Conservation (phyloP, 352 stramenopile genomes). For the Globisporangium emineosum region DNA sequence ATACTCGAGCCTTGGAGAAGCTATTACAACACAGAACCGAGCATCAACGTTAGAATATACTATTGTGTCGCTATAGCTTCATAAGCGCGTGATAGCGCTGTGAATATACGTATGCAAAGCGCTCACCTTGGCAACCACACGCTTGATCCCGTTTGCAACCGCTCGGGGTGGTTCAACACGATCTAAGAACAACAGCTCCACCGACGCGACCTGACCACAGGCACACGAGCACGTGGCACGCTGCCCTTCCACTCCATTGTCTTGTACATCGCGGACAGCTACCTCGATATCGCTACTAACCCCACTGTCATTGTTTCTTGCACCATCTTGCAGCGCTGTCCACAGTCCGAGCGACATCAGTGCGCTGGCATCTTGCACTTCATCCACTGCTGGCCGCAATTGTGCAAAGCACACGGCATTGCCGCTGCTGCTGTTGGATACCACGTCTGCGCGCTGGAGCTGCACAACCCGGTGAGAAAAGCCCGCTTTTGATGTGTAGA, state of each 20-base stretch:
- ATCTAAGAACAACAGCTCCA: constrained; percentile 38
- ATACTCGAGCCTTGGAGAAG: constrained; percentile 40
- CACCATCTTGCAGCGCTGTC: constrained; percentile 19
- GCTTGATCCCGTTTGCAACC: constrained; percentile 37
- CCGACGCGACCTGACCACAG: constrained; percentile 20
- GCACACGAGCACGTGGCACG: constrained; percentile 26
- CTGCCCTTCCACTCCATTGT: not conserved
- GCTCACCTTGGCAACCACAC: constrained; percentile 22
- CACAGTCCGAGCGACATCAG: constrained; percentile 27
- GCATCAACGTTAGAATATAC: no score
- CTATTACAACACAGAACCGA: constrained; percentile 10
- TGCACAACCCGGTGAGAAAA: constrained; percentile 2
- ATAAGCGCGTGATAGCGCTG: not conserved
- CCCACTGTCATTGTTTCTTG: not conserved
- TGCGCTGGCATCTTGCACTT: not conserved
- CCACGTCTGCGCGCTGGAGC: not conserved
- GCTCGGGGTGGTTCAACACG: constrained; percentile 30
- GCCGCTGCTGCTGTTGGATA: not conserved
- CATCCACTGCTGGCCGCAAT: constrained; percentile 19
- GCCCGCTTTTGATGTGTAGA: constrained; percentile 25
- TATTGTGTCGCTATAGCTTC: no score
- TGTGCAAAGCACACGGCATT: constrained; percentile 21
- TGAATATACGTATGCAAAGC: not conserved
- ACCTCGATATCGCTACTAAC: not conserved
- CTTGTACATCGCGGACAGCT: not conserved